phyloP scores from a whole-genome alignment of 148 eudicot species.

The Polygonum maritimum region DNA sequence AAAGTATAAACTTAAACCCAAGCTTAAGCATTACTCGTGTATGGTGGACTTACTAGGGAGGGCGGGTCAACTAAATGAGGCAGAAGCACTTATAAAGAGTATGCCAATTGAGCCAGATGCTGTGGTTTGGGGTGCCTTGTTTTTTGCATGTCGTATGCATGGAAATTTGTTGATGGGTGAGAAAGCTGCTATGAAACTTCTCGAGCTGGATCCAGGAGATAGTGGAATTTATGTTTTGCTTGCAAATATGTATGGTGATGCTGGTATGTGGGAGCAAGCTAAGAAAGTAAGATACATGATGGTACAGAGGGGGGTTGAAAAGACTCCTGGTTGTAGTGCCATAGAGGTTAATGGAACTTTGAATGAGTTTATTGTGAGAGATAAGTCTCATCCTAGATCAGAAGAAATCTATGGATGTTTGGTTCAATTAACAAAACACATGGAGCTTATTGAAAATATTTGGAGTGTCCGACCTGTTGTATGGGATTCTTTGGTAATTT shows the following conservation, averaged over 20 bases:
- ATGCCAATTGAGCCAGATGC: conserved; percentile 58
- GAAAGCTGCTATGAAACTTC: conserved; percentile 50
- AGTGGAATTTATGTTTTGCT: conserved; percentile 48
- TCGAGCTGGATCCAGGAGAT: conserved; percentile 54
- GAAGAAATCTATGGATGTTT: conserved; percentile 32
- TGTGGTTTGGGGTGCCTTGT: conserved; percentile 49
- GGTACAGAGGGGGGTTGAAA: conserved; percentile 37
- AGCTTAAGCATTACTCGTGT: conserved; percentile 47
- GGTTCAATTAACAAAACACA: conserved; percentile 31
- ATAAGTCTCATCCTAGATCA: conserved; percentile 30
- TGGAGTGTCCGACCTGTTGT: conserved; percentile 12
- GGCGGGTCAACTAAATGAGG: conserved; percentile 50
- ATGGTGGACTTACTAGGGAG: conserved; percentile 65
- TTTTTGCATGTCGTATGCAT: conserved; percentile 48
- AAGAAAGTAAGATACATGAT: conserved; percentile 42
- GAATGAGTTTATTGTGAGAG: conserved; percentile 32
- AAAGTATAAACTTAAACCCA: conserved; percentile 37
- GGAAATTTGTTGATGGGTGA: conserved; percentile 49
- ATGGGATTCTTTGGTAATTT: conserved; percentile 12
- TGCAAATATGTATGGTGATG: conserved; percentile 54
- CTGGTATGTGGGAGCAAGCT: conserved; percentile 55
- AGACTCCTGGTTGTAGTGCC: conserved; percentile 61
- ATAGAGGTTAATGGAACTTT: conserved; percentile 44
- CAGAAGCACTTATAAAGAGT: conserved; percentile 40
- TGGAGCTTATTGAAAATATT: conserved; percentile 22